Evolutionary conservation across 768 basidiomycete genomes (phyloP).

Genomic region (Termitomyces heimii): DNA sequence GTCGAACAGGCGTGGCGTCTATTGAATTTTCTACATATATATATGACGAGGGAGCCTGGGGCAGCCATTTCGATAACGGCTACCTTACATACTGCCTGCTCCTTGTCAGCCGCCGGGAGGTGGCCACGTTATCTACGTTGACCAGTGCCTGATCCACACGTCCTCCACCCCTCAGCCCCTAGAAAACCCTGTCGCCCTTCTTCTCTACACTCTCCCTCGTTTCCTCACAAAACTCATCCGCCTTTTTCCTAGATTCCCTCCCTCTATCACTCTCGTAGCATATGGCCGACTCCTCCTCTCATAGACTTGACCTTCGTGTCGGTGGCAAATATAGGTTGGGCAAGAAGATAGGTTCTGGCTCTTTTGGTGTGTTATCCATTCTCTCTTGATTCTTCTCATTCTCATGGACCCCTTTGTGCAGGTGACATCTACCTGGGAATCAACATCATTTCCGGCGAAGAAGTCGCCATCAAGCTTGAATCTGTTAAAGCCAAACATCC

Average conservation of each 20-base stretch:
- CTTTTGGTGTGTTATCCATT: constrained; percentile 68
- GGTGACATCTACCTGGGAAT: constrained; percentile 99
- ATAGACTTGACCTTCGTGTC: constrained; percentile 81
- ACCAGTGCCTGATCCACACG: constrained; percentile 37
- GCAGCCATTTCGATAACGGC: constrained; percentile 5
- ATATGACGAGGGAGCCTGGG: too few species aligned
- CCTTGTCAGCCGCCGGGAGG: constrained; percentile 24
- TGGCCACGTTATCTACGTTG: constrained; percentile 32
- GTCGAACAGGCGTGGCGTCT: constrained; percentile 15
- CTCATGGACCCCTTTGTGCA: constrained; percentile 23
- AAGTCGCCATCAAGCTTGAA: constrained; percentile 99
- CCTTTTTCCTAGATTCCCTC: constrained; percentile 14
- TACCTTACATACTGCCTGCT: constrained; percentile 1
- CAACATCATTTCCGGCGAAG: constrained; percentile 99
- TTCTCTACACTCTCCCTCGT: constrained; percentile 6
- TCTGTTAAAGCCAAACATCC: constrained; percentile 99
- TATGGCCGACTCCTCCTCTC: constrained; percentile 71
- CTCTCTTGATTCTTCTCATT: constrained; percentile 6
- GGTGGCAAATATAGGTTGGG: constrained; percentile 97
- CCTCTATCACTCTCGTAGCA: constrained; percentile 16
- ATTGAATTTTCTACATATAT: constrained; percentile 5
- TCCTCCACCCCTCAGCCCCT: constrained; percentile 30
- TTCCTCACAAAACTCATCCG: constrained; percentile 17
- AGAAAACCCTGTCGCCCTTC: constrained; percentile 22
- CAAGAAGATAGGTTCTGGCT: constrained; percentile 99